Conservation (phyloP, 2,329 filamentous ascomycete genomes). For the Colletotrichum sp. region DNA sequence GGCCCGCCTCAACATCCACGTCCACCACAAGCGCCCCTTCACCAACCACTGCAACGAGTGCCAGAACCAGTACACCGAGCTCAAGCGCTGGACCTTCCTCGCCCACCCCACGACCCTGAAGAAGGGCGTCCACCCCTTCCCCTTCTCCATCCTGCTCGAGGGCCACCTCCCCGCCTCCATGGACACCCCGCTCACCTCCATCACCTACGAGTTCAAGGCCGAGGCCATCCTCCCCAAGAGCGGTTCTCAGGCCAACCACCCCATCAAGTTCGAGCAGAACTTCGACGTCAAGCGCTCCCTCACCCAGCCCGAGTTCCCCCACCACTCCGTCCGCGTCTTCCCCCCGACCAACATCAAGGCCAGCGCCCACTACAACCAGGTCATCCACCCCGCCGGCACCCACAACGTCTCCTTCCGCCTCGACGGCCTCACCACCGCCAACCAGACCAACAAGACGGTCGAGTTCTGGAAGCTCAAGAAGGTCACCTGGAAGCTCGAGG, state of each 20-base stretch:
- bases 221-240: slow-evolving; percentile 62
- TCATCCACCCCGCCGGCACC: slow-evolving; percentile 85
- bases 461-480: slow-evolving; percentile 88
- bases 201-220: slow-evolving; percentile 81
- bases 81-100: slow-evolving; percentile 83
- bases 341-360: slow-evolving; percentile 94
- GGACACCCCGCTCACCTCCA: slow-evolving; percentile 72
- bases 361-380: slow-evolving; percentile 79
- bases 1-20: slow-evolving; percentile 73
- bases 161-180: slow-evolving; percentile 87
- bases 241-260: neutral
- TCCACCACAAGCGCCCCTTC: slow-evolving; percentile 83
- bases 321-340: slow-evolving; percentile 92
- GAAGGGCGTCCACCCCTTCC: slow-evolving; percentile 74
- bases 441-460: slow-evolving; percentile 73
- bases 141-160: slow-evolving; percentile 86
- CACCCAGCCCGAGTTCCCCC: slow-evolving; percentile 74
- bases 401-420: slow-evolving; percentile 83
- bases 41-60: slow-evolving; percentile 81
- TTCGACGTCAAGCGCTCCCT: slow-evolving; percentile 83
- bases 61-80: slow-evolving; percentile 70
- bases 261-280: slow-evolving; percentile 68
- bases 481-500: slow-evolving; percentile 91
- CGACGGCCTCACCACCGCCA: slow-evolving; percentile 80
- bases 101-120: slow-evolving; percentile 56